Evolutionary conservation across 2,329 filamentous ascomycete species (phyloP).

Genomic region (Cladosporium velox): DNA sequence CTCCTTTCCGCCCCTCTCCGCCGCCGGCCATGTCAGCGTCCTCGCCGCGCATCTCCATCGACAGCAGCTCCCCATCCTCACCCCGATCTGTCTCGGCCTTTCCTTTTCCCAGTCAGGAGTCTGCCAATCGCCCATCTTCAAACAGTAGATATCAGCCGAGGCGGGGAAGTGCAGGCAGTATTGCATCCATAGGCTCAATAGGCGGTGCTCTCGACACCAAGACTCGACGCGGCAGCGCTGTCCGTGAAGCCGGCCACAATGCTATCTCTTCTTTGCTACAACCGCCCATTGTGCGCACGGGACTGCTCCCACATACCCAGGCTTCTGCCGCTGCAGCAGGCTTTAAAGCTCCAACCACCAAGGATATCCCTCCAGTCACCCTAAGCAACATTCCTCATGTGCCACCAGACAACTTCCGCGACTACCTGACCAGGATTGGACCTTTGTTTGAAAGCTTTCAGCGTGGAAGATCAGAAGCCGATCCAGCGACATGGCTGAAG

Average conservation of each 20-base stretch:
- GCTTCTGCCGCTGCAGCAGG: conserved; percentile 65
- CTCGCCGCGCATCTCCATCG: conserved; percentile 61
- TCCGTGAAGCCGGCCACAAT: conserved; percentile 80
- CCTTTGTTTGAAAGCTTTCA: conserved; percentile 86
- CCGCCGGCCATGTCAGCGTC: conserved; percentile 33
- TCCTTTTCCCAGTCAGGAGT: conserved; percentile 62
- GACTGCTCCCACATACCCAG: conserved; percentile 75
- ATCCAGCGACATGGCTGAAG: conserved; percentile 54
- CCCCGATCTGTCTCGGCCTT: conserved; percentile 44
- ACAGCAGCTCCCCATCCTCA: conserved; percentile 47
- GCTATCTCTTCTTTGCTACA: conserved; percentile 94
- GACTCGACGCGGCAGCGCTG: conserved; percentile 58
- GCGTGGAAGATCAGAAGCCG: conserved; percentile 75
- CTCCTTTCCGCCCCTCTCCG: conserved; percentile 8
- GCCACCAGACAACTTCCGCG: conserved; percentile 75
- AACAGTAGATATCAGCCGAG: conserved; percentile 56
- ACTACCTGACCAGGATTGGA: conserved; percentile 83
- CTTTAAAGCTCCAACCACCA: conserved; percentile 73
- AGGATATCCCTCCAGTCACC: conserved; percentile 90
- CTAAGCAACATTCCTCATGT: conserved; percentile 85
- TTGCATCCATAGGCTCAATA: conserved; percentile 74
- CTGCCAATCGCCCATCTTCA: conserved; percentile 49
- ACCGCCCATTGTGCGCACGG: conserved; percentile 84
- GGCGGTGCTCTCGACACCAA: conserved; percentile 76
- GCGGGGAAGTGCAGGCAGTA: conserved; percentile 78